Percentiles rank a stretch among this genome's conserved stretches.
phyloP scores from a whole-genome alignment of 176 grass and related monocot species.

The Aegilops umbellulata region DNA sequence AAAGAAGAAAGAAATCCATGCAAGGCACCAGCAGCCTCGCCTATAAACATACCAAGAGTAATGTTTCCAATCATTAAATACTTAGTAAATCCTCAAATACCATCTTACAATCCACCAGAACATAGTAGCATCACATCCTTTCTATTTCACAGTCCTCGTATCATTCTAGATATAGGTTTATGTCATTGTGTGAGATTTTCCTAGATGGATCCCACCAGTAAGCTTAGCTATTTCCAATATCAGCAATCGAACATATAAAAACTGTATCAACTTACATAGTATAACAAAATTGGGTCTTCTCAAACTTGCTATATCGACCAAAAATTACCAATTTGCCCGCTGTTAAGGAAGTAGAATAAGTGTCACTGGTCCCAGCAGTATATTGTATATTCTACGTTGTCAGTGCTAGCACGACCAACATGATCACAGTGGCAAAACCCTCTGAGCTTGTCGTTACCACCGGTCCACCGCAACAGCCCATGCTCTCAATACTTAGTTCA shows the following conservation, averaged over 20 bases:
- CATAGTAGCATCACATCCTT: not conserved
- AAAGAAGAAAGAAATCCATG: no score
- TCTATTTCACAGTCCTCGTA: not conserved
- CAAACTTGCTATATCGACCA: not conserved
- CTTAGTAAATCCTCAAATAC: slow-evolving; percentile 3
- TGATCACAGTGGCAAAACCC: not conserved
- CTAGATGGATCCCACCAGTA: not conserved
- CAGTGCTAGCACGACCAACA: not conserved
- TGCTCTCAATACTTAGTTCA: no score
- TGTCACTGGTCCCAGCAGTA: not conserved
- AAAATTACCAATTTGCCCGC: not conserved
- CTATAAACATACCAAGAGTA: not conserved
- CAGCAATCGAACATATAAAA: not conserved
- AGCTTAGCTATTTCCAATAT: not conserved
- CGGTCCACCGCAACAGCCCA: no score
- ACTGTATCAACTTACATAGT: not conserved
- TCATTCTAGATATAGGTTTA: not conserved
- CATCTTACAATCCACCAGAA: not conserved
- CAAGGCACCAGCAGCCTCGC: no score
- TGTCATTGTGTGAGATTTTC: not conserved
- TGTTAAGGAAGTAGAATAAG: not conserved
- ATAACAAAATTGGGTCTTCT: not conserved
- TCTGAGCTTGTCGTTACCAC: no score
- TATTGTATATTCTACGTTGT: not conserved
- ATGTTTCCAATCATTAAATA: slow-evolving; percentile 23